Conservation (phyloP, 139 green algal species). For the Picocystis salinarum region DNA sequence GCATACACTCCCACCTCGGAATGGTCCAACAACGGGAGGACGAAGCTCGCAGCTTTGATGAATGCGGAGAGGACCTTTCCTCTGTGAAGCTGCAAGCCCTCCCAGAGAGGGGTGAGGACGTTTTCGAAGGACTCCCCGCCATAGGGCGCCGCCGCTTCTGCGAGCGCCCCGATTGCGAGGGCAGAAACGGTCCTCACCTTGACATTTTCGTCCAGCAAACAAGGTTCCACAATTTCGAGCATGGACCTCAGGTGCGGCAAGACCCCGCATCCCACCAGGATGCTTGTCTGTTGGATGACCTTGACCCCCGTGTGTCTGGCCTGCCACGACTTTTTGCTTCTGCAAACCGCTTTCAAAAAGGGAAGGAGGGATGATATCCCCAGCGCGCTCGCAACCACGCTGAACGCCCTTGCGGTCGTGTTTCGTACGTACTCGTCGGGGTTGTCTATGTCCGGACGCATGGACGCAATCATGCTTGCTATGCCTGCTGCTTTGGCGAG, state of each 20-base stretch:
- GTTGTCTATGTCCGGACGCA: conserved; percentile 98
- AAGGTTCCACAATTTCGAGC: conserved; percentile 94
- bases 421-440: conserved; percentile 97
- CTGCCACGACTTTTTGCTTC: conserved; percentile 71
- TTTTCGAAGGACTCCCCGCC: conserved; percentile 97
- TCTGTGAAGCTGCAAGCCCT: conserved; percentile 75
- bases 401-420: conserved; percentile 78
- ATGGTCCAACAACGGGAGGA: conserved; percentile 99
- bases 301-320: conserved; percentile 97
- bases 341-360: conserved; percentile 96
- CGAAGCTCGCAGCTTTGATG: conserved; percentile 73
- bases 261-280: conserved; percentile 91
- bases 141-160: conserved; percentile 80
- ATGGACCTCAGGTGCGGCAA: conserved; percentile 87
- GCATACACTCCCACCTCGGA: conserved; percentile 90
- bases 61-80: conserved; percentile 62
- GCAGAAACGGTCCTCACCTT: conserved; percentile 93
- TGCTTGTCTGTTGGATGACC: conserved; percentile 97
- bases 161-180: conserved; percentile 79
- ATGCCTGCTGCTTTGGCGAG: conserved; percentile 60
- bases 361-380: conserved; percentile 91
- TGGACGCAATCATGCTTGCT: conserved; percentile 60
- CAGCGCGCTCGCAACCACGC: conserved; percentile 77
- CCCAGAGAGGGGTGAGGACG: conserved; percentile 95
- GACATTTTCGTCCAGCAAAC: conserved; percentile 32